Percentiles rank a stretch among this genome's conserved stretches.
These are phyloP conservation scores for Anacardium occidentale DNA, from an alignment of 345 rosid genomes.

Conservation along the genomic window DNA sequence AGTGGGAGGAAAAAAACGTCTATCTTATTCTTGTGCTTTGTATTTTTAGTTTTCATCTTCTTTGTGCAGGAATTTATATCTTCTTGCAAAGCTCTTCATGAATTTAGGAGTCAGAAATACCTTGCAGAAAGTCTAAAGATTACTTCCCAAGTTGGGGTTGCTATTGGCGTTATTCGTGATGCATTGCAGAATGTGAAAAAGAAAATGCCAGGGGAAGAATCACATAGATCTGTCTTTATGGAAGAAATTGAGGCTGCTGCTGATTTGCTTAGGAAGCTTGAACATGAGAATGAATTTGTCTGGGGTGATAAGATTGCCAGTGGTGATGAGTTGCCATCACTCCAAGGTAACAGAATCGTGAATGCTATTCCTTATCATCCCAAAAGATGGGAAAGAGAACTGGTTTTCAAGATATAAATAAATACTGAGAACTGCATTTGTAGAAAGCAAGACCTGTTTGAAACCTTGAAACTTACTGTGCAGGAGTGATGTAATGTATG, in stretches of 20 bases:
- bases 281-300: constrained; percentile 56
- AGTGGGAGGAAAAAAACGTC: background rate
- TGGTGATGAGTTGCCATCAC: constrained; percentile 48
- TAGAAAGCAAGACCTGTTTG: background rate
- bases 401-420: constrained; percentile 47
- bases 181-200: constrained; percentile 38
- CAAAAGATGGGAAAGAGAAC: constrained; percentile 48
- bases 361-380: constrained; percentile 48
- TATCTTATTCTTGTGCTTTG: background rate
- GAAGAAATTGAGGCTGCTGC: constrained; percentile 44
- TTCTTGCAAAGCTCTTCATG: constrained; percentile 56
- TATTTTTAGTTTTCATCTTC: background rate
- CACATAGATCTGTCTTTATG: constrained; percentile 41
- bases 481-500: background rate
- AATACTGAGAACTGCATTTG: constrained; percentile 9
- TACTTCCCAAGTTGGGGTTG: constrained; percentile 46
- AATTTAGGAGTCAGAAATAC: constrained; percentile 56
- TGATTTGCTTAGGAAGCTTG: constrained; percentile 47
- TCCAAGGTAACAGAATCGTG: constrained; percentile 61
- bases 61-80: constrained; percentile 54
- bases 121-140: constrained; percentile 45
- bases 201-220: constrained; percentile 55
- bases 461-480: background rate
- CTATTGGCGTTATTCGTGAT: constrained; percentile 54
- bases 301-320: constrained; percentile 51